Evolutionary conservation across 768 basidiomycete genomes (phyloP), one percentile per base, ranked within the genome.

Genomic region (Suillus alpinus): DNA sequence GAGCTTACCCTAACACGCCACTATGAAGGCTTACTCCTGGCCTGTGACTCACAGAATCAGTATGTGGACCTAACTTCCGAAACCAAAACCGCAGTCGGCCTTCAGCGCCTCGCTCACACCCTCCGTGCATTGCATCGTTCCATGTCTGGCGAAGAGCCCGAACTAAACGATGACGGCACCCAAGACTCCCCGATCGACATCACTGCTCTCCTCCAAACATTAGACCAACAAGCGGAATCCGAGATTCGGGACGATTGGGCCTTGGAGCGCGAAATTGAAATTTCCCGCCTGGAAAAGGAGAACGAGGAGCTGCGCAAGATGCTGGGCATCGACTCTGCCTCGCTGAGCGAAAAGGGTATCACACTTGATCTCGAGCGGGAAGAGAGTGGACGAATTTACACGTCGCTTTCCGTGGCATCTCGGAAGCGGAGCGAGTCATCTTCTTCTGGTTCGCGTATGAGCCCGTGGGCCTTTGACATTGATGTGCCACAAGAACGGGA

Each of bases 1-100:
- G 93, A 97, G 68, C 80, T 89, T 10, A 91, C 89, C 0, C 77
- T 98, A 14, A 90, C 90, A 56, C 86, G 89, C 55, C 95, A 98
- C 71, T 98, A 98, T 73, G 95, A 98, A 70, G 76, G 81, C 12
- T 81, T 98, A 10, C 83, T 98, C 34, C 77, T 83, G 32, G 76
- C 85, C 3, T 87, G 85, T 47, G 89, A 89, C 65, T 80, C 79
- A 16, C 83, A 86, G 34, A 77, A 74, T 46, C 73, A 82, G 58
- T 81, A 84, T 58, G 73, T 78, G 43, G 86, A 89, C 70, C 79
- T 88, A 23, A 77, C 82, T 37, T 77, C 80, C 41, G 83, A 86
- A 57, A 80, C 86, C 1, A 83, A 86, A 65, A 80, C 86, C 36
- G 78, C 85, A 1, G 75, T 81, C n/a, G 84, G 89, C 46, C 78